Evolutionary conservation across 345 rosid species (phyloP).

Genomic region (Hypericum androsaemum): DNA sequence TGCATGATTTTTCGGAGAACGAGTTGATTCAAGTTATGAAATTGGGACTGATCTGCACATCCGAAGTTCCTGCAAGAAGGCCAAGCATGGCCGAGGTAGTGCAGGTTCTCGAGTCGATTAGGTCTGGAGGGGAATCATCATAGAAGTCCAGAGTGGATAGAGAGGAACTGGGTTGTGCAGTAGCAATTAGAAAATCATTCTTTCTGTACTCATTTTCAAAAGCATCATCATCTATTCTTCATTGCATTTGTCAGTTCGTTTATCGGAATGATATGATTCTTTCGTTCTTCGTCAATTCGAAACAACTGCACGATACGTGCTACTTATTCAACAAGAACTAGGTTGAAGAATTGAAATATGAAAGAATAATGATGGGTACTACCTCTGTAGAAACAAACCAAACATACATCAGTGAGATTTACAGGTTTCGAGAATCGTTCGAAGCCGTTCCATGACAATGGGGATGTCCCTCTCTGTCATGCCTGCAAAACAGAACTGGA

Average conservation of each 20-base stretch:
- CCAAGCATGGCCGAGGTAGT: constrained; percentile 97
- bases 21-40: constrained; percentile 92
- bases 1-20: constrained; percentile 72
- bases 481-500: constrained; percentile 55
- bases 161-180: too few species aligned
- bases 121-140: constrained; percentile 44
- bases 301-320: too few species aligned
- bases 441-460: constrained; percentile 52
- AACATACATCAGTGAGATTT: constrained; percentile 46
- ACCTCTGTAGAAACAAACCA: constrained; percentile 16
- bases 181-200: too few species aligned
- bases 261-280: too few species aligned
- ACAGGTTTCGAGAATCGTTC: constrained; percentile 47
- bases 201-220: too few species aligned
- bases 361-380: constrained; percentile 11
- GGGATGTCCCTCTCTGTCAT: constrained; percentile 56
- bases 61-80: constrained; percentile 65
- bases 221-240: too few species aligned
- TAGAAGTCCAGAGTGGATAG: constrained; percentile 19
- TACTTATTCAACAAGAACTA: too few species aligned
- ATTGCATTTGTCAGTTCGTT: too few species aligned
- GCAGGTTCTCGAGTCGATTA: constrained; percentile 91
- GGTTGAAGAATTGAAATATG: too few species aligned
- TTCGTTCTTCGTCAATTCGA: too few species aligned
- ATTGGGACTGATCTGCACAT: constrained; percentile 74